Conservation (phyloP, 2,329 filamentous ascomycete genomes). For the Aspergillus costaricaensis region DNA sequence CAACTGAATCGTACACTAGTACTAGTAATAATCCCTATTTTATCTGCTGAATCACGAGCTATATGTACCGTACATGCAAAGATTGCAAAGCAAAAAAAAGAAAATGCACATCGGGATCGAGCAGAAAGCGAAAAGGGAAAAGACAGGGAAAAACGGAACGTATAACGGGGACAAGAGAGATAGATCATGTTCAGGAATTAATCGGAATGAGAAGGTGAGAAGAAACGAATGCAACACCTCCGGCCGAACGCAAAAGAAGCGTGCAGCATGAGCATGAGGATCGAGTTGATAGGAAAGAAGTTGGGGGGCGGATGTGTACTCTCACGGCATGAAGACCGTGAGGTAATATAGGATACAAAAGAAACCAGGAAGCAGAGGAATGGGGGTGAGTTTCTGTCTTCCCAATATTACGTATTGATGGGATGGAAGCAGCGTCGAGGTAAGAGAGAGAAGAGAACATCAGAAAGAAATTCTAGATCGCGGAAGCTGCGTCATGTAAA, state of each 20-base stretch:
- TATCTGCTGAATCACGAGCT: slow-evolving; percentile 8
- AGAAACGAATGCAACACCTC: slow-evolving; percentile 13
- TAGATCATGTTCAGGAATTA: neutral
- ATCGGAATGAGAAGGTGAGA: neutral
- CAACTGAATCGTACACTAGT: neutral
- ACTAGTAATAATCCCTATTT: slow-evolving; percentile 6
- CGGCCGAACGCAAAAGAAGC: slow-evolving; percentile 5
- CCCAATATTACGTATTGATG: slow-evolving; percentile 18
- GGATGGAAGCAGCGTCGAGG: neutral
- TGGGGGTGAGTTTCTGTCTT: slow-evolving; percentile 5
- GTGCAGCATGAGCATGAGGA: slow-evolving; percentile 11
- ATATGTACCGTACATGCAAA: slow-evolving; percentile 20
- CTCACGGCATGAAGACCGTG: neutral
- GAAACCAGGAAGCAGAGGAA: slow-evolving; percentile 3
- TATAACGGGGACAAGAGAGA: neutral
- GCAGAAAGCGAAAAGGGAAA: too few relatives aligned
- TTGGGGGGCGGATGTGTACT: neutral
- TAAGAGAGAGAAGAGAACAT: slow-evolving; percentile 5
- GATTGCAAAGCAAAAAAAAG: slow-evolving; percentile 6
- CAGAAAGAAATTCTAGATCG: slow-evolving; percentile 23
- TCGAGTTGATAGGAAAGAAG: slow-evolving; percentile 12
- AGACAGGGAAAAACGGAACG: too few relatives aligned
- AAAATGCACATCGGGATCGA: neutral
- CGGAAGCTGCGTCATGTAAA: slow-evolving; percentile 21
- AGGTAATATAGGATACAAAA: neutral